Conservation (phyloP, 2,329 filamentous ascomycete genomes). For the Ophiostoma montium region DNA sequence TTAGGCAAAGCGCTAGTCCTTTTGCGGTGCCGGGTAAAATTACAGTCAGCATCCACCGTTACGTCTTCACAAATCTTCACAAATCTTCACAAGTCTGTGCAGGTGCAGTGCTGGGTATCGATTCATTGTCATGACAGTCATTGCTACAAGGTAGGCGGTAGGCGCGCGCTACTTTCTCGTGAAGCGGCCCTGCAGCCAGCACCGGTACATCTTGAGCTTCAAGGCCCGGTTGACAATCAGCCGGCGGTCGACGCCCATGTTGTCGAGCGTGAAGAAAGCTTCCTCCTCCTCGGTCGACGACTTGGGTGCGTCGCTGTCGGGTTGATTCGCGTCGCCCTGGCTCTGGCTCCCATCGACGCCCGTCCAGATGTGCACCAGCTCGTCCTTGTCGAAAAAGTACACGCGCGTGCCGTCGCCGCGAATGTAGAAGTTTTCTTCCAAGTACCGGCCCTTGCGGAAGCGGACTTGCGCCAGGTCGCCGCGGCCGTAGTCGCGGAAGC, state of each 20-base stretch:
- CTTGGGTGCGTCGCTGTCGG: constrained; percentile 1
- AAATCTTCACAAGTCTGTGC: no score
- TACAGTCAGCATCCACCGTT: no score
- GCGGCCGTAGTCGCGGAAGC: constrained; percentile 93
- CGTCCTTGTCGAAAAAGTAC: constrained; percentile 88
- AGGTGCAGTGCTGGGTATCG: not conserved
- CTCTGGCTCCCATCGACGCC: constrained; percentile 17
- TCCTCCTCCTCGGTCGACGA: constrained; percentile 9
- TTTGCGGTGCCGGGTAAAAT: no score
- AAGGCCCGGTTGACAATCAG: constrained; percentile 84
- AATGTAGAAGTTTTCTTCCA: constrained; percentile 96
- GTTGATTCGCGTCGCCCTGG: constrained; percentile 6
- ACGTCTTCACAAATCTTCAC: no score
- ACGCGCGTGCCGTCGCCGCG: constrained; percentile 90
- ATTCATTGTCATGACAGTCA: constrained; percentile 2
- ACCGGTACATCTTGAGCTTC: constrained; percentile 95
- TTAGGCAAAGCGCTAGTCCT: no score
- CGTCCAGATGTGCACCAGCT: constrained; percentile 69
- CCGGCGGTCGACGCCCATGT: constrained; percentile 73
- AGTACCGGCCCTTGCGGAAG: constrained; percentile 87
- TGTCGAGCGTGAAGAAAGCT: constrained; percentile 51
- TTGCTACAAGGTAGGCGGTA: not conserved
- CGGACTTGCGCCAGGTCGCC: constrained; percentile 92
- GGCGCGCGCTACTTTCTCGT: constrained; percentile 39
- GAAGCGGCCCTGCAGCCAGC: constrained; percentile 83